A percentile compares a stretch with the other conserved stretches of the same genome.
These are phyloP conservation scores for Coemansia umbellata DNA, from an alignment of 192 early-diverging fungal genomes.

Conservation along the genomic window DNA sequence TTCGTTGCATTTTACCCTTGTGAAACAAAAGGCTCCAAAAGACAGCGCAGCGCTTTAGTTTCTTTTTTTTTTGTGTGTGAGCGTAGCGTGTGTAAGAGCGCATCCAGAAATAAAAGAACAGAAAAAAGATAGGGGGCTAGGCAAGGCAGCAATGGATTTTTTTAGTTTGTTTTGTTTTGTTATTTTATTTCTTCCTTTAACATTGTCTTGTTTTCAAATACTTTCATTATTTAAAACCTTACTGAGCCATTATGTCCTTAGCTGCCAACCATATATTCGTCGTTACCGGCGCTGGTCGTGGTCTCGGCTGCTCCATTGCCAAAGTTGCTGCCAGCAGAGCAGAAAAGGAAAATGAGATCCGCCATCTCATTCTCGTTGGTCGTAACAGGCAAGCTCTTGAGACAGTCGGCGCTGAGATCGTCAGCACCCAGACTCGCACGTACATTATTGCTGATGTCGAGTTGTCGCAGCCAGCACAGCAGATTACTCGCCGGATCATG, in stretches of 20 bases:
- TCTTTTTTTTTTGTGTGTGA: no score
- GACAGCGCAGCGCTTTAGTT: no score
- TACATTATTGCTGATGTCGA: slow-evolving; percentile 19
- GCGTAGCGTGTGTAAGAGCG: no score
- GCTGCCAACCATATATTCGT: slow-evolving; percentile 30
- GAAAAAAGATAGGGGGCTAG: no score
- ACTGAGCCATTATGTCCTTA: background rate
- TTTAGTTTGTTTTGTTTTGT: no score
- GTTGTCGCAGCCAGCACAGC: background rate
- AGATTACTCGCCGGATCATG: background rate
- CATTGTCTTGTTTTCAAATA: no score
- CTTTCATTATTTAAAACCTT: slow-evolving; percentile 3
- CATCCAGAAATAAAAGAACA: no score
- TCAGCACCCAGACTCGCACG: slow-evolving; percentile 10
- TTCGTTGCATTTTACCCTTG: no score
- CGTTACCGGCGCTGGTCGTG: slow-evolving; percentile 66
- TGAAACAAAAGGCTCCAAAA: no score
- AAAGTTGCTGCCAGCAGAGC: slow-evolving; percentile 31
- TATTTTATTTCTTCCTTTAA: no score
- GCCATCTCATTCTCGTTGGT: slow-evolving; percentile 59
- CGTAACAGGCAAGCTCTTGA: slow-evolving; percentile 42
- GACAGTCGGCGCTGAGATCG: slow-evolving; percentile 12
- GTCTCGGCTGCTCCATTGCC: slow-evolving; percentile 59
- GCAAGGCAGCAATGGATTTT: no score
- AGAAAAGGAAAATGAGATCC: slow-evolving; percentile 13